phyloP scores from a whole-genome alignment of 1,139 yeast genomes.

The Candida tetrigidarum region DNA sequence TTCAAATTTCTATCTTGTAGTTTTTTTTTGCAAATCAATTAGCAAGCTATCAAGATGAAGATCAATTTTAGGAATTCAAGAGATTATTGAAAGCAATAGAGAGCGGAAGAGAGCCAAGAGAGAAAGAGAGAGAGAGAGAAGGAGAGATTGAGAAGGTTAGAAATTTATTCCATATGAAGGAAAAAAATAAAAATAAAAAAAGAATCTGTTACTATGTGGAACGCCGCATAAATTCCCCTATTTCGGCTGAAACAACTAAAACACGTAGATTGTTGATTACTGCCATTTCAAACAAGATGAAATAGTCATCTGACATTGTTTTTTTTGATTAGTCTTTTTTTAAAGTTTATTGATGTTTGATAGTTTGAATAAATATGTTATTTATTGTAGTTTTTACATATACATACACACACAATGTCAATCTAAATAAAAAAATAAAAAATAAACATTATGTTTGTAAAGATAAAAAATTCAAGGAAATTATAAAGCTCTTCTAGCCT shows the following conservation, averaged over 20 bases:
- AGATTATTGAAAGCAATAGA: neutral
- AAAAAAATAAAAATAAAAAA: neutral
- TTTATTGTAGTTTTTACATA: neutral
- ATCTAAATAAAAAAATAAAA: too few relatives aligned
- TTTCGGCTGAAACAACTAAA: neutral
- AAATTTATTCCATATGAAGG: too few relatives aligned
- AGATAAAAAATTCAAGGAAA: conserved; percentile 1
- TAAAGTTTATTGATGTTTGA: neutral
- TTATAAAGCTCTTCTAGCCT: conserved; percentile 62
- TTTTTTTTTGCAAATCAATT: too few relatives aligned
- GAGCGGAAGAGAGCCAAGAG: neutral
- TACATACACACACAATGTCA: neutral
- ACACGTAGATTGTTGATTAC: too few relatives aligned
- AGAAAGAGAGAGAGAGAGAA: neutral
- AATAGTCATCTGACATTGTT: too few relatives aligned
- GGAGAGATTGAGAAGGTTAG: too few relatives aligned
- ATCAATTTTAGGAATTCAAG: neutral
- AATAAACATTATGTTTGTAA: conserved; percentile 5
- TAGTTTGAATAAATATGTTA: neutral
- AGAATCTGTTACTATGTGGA: neutral
- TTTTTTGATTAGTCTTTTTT: too few relatives aligned
- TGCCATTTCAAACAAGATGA: too few relatives aligned
- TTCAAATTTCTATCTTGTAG: too few relatives aligned
- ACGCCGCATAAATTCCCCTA: conserved; percentile 1
- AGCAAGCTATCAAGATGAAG: too few relatives aligned